These are phyloP conservation scores for Pseudogymnoascus sp. DNA, from an alignment of 2,329 filamentous ascomycete species.

Conservation along the genomic window DNA sequence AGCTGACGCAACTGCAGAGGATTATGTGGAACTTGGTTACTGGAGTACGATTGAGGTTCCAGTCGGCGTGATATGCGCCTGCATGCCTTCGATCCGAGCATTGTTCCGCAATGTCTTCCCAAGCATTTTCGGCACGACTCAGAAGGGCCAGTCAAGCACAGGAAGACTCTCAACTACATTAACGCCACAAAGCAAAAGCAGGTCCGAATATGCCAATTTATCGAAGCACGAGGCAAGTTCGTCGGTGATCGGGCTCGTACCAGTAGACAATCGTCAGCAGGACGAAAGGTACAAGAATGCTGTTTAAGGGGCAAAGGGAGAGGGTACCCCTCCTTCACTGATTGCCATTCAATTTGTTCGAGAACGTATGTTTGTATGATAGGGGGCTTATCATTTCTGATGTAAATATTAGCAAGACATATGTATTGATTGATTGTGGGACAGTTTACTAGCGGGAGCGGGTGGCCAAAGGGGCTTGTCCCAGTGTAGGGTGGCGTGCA, in stretches of 20 bases:
- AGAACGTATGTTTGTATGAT: background rate
- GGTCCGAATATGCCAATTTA: background rate
- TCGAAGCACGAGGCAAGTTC: background rate
- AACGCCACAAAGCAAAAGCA: background rate
- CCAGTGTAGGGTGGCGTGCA: background rate
- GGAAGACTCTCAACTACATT: background rate
- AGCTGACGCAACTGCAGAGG: conserved; percentile 10
- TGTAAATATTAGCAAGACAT: conserved; percentile 1
- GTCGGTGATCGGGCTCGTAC: background rate
- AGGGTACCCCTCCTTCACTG: background rate
- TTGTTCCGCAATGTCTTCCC: conserved; percentile 19
- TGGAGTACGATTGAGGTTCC: conserved; percentile 22
- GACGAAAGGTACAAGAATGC: background rate
- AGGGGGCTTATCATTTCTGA: conserved; percentile 3
- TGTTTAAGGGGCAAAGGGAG: background rate
- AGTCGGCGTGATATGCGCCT: conserved; percentile 22
- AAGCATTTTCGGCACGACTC: conserved; percentile 14
- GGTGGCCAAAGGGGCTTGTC: background rate
- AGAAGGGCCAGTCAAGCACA: background rate
- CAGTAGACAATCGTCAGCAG: background rate
- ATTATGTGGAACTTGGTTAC: conserved; percentile 15
- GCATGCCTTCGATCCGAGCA: conserved; percentile 20
- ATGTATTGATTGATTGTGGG: background rate
- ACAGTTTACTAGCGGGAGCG: background rate
- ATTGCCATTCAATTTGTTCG: background rate